Base-by-base conservation (phyloP, 345 rosid genomes). In the Citrus cavaleriei region DNA sequence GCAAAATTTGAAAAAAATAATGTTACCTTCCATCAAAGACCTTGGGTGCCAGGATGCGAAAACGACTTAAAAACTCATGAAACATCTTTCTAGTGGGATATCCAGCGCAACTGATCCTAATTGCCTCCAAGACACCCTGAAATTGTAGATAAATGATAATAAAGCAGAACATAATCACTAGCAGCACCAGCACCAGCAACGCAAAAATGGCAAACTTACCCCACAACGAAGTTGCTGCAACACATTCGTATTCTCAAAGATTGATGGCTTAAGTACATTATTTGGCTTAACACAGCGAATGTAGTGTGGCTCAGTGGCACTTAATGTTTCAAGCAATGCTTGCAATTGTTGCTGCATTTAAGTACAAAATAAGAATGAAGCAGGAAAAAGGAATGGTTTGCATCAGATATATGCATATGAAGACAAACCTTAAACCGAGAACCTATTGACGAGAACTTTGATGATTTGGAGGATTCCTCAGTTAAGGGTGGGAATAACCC, bases 71-170 rank as follows among this genome's bases (percentile, higher is more conserved):
- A 78, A 96, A 94, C 81, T 96, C 98, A 74, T 77, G 78, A 84
- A 96, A 96, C 27, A 87, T 72, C 86, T 87, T 96, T 85, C 99
- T 87, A 77, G 99, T 91, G 68, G 99, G 99, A 83, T 87, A 94
- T 68, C 99, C 99, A 46, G 97, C 99, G 83, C 98, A 94, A 80
- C 99, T 96, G 79, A 96, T 96, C 86, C 99, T 88, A 84, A 96
- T 94, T 81, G 99, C 99, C 80, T 96, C 99, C 94, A 96, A 85
- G 82, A 96, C 99, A 57, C 99, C 99, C 99, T 96, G 84, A 69
- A 70, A 55, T 42, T 75, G 76, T 9, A 51, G 61, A 40, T 10
- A 40, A 59, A 42, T 73, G 38, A 66, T 68, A 30, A 60, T 30
- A 70, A 70, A 27, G 34, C 67, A 67, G 60, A 49, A 67, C 72